Evolutionary conservation across 345 rosid species (phyloP).

Genomic region (Eutrema yunnanense): DNA sequence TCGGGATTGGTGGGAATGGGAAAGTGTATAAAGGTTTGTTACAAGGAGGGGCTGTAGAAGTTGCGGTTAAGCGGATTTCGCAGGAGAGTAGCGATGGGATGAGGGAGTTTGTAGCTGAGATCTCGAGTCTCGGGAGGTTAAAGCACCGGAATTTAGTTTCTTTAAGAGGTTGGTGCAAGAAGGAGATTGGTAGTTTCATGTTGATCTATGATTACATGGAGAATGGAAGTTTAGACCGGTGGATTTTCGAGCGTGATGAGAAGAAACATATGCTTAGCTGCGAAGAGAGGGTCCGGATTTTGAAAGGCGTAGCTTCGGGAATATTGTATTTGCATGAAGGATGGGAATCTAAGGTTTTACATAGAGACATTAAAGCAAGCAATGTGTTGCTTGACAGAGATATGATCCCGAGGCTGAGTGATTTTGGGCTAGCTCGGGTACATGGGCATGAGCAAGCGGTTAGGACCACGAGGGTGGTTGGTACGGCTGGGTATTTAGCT

Average conservation of each 20-base stretch:
- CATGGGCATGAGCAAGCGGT: slow-evolving; percentile 53
- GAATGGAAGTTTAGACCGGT: slow-evolving; percentile 65
- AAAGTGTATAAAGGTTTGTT: slow-evolving; percentile 73
- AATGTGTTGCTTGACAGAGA: slow-evolving; percentile 72
- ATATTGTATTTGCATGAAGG: slow-evolving; percentile 66
- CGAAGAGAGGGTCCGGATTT: slow-evolving; percentile 46
- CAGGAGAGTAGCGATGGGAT: slow-evolving; percentile 56
- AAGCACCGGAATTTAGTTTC: slow-evolving; percentile 65
- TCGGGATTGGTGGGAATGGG: slow-evolving; percentile 75
- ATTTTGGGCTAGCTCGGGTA: slow-evolving; percentile 70
- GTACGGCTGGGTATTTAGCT: slow-evolving; percentile 74
- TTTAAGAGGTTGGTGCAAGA: slow-evolving; percentile 81
- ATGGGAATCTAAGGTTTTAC: slow-evolving; percentile 71
- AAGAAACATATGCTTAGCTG: slow-evolving; percentile 31
- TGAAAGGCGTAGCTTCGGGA: slow-evolving; percentile 64
- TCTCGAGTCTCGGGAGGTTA: slow-evolving; percentile 65
- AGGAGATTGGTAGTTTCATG: slow-evolving; percentile 61
- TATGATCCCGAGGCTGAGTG: slow-evolving; percentile 66
- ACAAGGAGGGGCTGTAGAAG: slow-evolving; percentile 42
- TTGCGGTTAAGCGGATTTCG: slow-evolving; percentile 67
- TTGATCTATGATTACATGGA: slow-evolving; percentile 76
- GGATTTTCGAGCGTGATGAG: slow-evolving; percentile 44
- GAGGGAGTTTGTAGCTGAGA: slow-evolving; percentile 71
- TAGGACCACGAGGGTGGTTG: slow-evolving; percentile 61
- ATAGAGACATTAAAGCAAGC: slow-evolving; percentile 78